Conservation (phyloP, 495 filamentous ascomycete genomes). For the Amniculicola lignicola region DNA sequence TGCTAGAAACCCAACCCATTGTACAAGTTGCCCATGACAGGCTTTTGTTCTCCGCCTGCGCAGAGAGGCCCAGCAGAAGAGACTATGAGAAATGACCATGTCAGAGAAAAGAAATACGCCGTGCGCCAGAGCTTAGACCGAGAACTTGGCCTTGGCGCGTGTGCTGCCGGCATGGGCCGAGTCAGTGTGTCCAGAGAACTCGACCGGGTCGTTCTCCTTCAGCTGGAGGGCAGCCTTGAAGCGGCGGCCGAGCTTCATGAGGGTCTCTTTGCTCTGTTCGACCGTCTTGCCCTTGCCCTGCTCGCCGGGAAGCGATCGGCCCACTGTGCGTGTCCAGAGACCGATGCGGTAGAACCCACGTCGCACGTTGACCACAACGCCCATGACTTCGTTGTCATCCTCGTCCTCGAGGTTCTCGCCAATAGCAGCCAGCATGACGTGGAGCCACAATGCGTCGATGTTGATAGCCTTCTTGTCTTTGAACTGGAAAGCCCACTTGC, state of each 20-base stretch:
- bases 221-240: slow-evolving; percentile 90
- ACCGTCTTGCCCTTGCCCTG: slow-evolving; percentile 65
- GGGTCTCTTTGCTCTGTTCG: slow-evolving; percentile 78
- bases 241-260: slow-evolving; percentile 75
- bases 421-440: slow-evolving; percentile 93
- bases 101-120: slow-evolving; percentile 17
- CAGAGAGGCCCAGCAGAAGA: neutral
- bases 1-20: slow-evolving; percentile 25
- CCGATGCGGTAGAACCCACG: slow-evolving; percentile 97
- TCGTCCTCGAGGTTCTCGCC: slow-evolving; percentile 96
- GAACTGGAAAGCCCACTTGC: slow-evolving; percentile 97
- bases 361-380: slow-evolving; percentile 96
- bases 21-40: slow-evolving; percentile 2
- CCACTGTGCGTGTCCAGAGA: slow-evolving; percentile 86
- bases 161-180: slow-evolving; percentile 88
- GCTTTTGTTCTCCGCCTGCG: slow-evolving; percentile 6
- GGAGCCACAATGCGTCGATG: slow-evolving; percentile 95
- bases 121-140: slow-evolving; percentile 53
- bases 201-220: slow-evolving; percentile 68
- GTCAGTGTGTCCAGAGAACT: slow-evolving; percentile 97
- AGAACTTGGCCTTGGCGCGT: slow-evolving; percentile 90
- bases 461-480: slow-evolving; percentile 86
- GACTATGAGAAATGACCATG: slow-evolving; percentile 2
- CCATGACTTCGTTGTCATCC: slow-evolving; percentile 92
- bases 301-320: slow-evolving; percentile 66